Evolutionary conservation across 1,139 yeast species (phyloP), one percentile per base, ranked within the genome.

Genomic region (Starmera stellimalicola): DNA sequence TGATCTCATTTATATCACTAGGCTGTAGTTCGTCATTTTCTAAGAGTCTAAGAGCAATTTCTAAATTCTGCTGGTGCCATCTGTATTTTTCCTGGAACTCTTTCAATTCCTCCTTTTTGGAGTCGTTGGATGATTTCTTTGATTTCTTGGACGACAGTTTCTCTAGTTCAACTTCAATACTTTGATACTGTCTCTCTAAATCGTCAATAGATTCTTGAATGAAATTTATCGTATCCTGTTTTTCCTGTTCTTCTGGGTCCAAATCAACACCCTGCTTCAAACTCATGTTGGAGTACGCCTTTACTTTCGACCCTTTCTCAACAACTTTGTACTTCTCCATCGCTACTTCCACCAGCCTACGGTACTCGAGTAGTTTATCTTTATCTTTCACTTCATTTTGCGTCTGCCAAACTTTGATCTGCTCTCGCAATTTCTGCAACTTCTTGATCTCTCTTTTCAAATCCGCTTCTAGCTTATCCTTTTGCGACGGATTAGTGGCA

Each of bases 301-400:
- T 80, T 40, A 79, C 76, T 53, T 80, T 80, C 18, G 80, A 72
- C 14, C 77, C 75, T 49, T 78, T 79, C 49, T 81, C 93, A 38
- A 80, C 78, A 35, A 76, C 80, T 51, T 81, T 81, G 54, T 80
- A 81, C 54, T 76, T 73, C 55, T 81, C 93, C 93, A 81, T 81
- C 19, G 88, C 88, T 43, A 72, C 74, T 47, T 81, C 85, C 31
- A 81, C 84, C 33, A 70, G 64, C 43, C 77, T 63, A 41, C 88
- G 63, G 47, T 75, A 70, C 33, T 75, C 80, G 47, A 73, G 68
- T 31, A 80, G 60, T 33, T 68, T 54, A 36, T 68, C 73, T 55
- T 79, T 78, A 50, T 80, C 88, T 50, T 80, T 80, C 41, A 79
- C 76, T 37, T 80, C 79, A 39, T 70, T 70, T 36, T 78, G 78